phyloP scores from a whole-genome alignment of 441 rosid genomes.

The California macrophylla region DNA sequence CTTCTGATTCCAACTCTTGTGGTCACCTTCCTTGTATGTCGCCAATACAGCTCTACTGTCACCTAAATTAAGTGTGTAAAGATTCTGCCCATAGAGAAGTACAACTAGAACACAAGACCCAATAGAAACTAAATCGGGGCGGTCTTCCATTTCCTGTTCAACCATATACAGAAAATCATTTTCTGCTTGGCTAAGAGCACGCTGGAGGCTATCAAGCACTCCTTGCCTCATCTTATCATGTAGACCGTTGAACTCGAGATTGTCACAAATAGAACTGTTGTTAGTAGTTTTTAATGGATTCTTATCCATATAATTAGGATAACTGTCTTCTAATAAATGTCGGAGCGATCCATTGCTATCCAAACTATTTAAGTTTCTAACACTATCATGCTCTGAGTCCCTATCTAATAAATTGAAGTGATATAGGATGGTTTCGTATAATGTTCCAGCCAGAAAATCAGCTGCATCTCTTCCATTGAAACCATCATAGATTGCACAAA shows the following conservation, averaged over 20 bases:
- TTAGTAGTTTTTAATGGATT: background rate
- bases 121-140: conserved; percentile 84
- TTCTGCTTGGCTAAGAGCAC: conserved; percentile 70
- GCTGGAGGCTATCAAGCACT: conserved; percentile 62
- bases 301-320: background rate
- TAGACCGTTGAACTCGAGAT: background rate
- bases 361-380: background rate
- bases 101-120: conserved; percentile 85
- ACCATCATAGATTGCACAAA: conserved; percentile 82
- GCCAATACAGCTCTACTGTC: conserved; percentile 93
- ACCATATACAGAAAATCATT: conserved; percentile 78
- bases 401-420: conserved; percentile 42
- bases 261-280: background rate
- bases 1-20: conserved; percentile 9
- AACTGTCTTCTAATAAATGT: background rate
- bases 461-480: conserved; percentile 97
- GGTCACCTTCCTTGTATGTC: conserved; percentile 32
- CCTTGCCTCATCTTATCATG: conserved; percentile 20
- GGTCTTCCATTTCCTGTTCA: conserved; percentile 92
- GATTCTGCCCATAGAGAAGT: conserved; percentile 62
- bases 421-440: conserved; percentile 59
- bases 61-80: conserved; percentile 70
- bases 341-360: background rate
- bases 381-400: conserved; percentile 37
- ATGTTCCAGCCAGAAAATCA: conserved; percentile 87